Base-by-base conservation (phyloP, 139 green algal genomes). In the Chlamydomonas incerta region DNA sequence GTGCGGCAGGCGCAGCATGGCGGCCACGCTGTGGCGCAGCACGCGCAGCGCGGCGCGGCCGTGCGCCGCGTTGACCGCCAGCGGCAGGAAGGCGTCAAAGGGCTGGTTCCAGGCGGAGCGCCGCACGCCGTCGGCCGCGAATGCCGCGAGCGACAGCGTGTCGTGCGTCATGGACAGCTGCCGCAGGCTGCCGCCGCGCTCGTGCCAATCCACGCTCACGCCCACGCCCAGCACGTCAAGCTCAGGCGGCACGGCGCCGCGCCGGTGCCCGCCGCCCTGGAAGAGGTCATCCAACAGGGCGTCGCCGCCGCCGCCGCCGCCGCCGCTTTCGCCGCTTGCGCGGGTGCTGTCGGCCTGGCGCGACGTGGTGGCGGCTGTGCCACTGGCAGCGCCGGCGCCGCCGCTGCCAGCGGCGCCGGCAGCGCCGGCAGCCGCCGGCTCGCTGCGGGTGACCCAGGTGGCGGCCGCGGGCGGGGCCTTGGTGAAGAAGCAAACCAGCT, bases 1-100 rank as follows among this genome's bases (percentile, higher is more conserved):
- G n/a, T n/a, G 31, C 4, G 46, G 13, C 29, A 37, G 13, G 17
- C 26, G 41, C 71, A 81, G 33, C 71, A 84, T 66, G 33, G 15
- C 6, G 37, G 63, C 47, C 29, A 87, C 35, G 63, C 41, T 80
- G 33, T 13, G 5, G 0, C 71, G 79, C 69, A 90, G 86, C 28
- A 58, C 62, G 14, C 5, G 20, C 41, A 87, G 60, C 33, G 79
- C 47, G 50, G n/a, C 58, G 28, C 17, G 18, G 18, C 34, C 77
- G 35, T 90, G 86, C 15, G 37, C 18, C 9, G 62, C 41, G 79
- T 90, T 90, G 26, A 90, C 77, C 57, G 50, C 75, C 75, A 90
- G 73, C 24, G 87, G 87, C 72, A 90, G 58, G 70, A 90, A 90
- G 26, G 69, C 80, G 6, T 84, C 76, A 15, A 90, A 85, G 28